Base-by-base conservation (phyloP, 345 rosid genomes). In the Populus nigra region DNA sequence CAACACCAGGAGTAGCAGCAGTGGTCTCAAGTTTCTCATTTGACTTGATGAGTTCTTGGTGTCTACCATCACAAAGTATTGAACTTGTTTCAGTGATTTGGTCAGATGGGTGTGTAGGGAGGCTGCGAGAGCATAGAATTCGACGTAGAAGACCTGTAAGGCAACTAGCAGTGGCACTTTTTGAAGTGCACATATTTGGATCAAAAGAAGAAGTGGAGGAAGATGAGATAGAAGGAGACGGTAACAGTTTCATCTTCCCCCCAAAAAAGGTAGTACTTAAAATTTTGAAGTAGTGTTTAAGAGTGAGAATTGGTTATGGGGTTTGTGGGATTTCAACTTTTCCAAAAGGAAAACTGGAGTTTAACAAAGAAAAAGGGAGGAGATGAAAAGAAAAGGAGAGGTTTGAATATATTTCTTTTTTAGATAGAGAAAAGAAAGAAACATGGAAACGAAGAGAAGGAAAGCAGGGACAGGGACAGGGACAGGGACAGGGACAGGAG, bases 71-170 rank as follows among this genome's bases (percentile, higher is more conserved):
- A 78, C 74, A 50, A 4, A 73, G 12, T 29, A 76, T 5, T 27
- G 88, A 88, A 73, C 50, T 49, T 2, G 83, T 25, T 77, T 85
- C 87, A 7, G 80, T 83, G 66, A 76, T 77, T 38, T 72, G 86
- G 78, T 86, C 93, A 57, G 90, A 83, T n/a, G 97, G 97, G 87
- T 81, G 79, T 0, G 92, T 85, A 17, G 92, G 88, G 80, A 88
- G 90, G 74, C 72, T 71, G 3, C 82, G 75, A 18, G 91, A 88
- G 76, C 93, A 85, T 73, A 94, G 88, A 74, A 94, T 69, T 77
- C 86, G 55, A 16, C 92, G 89, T 10, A 94, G 66, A 78, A 91
- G 78, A 7, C 88, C 85, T 4, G 87, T 81, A 13, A 94, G 79
- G 73, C 89, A 89, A 10, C 90, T 78, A 18, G 87, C 70, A 5